phyloP scores from a whole-genome alignment of 164 flowering plant genomes.

The Houttuynia cordata region DNA sequence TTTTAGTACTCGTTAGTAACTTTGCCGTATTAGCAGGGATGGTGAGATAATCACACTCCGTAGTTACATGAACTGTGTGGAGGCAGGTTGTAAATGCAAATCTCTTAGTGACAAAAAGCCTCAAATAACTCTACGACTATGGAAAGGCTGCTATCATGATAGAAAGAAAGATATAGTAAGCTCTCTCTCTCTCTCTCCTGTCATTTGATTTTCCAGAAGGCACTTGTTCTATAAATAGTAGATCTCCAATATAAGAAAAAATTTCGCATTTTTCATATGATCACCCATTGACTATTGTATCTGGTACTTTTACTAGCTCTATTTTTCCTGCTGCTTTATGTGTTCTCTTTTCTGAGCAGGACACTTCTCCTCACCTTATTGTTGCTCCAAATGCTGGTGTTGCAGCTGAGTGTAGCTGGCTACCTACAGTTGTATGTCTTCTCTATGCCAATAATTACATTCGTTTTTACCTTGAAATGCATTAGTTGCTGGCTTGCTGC shows the following conservation, averaged over 20 bases:
- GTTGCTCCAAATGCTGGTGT: conserved; percentile 90
- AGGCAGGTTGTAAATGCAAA: conserved; percentile 45
- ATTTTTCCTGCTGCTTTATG: not conserved
- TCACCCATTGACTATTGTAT: too few species aligned
- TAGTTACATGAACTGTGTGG: conserved; percentile 38
- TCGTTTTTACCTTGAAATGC: too few species aligned
- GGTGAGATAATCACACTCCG: conserved; percentile 43
- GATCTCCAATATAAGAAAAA: too few species aligned
- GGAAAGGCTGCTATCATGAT: conserved; percentile 73
- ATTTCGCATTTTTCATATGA: too few species aligned
- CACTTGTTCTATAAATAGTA: too few species aligned
- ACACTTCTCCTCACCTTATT: conserved; percentile 52
- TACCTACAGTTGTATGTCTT: conserved; percentile 66
- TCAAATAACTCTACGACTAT: conserved; percentile 38
- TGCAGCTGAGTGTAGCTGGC: conserved; percentile 88
- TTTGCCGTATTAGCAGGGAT: conserved; percentile 33
- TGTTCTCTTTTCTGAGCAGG: conserved; percentile 27
- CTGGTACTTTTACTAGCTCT: not conserved
- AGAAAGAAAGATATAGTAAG: conserved; percentile 38
- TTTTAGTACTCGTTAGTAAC: not conserved
- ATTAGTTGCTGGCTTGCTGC: too few species aligned
- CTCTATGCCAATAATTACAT: not conserved
- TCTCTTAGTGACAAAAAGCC: conserved; percentile 17
- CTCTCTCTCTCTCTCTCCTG: conserved; percentile 3
- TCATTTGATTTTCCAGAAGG: not conserved